Evolutionary conservation across 805 yeast species (phyloP), one percentile per base, ranked within the genome.

Genomic region (Candida nitratophila): DNA sequence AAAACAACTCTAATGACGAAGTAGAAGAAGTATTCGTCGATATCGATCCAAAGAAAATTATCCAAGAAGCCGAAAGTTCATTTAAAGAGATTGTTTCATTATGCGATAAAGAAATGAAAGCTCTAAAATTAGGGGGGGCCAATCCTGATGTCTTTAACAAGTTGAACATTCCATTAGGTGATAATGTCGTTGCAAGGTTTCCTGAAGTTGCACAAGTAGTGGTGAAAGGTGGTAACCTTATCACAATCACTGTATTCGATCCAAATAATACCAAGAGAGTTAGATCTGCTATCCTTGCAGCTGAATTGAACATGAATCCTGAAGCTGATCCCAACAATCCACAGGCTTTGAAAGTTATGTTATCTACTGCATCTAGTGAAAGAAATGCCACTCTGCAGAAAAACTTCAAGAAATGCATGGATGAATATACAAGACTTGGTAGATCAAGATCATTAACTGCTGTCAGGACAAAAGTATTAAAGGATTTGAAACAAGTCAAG

Each of bases 221-320:
- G 0, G 52, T 78, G 42, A 83, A 83, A 51, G 93, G 91, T 7
- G 69, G 73, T 24, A 22, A 41, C 20, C 71, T 78, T 51, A 69
- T 87, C 42, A 64, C 76, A 29, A 77, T 91, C n/a, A 88, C 96
- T 0, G 90, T 89, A 2, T 91, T 83, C 61, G 96, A 91, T 56
- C 95, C 96, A 7, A 73, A 71, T 42, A 74, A 86, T 51, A 73
- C 79, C 34, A 83, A 86, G 53, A 72, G 76, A 47, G 76, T 91
- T 26, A 73, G 84, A 26, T 80, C 88, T 42, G 73, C 90, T 0
- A 79, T 91, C 17, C 61, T 87, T 47, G 83, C 76, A 1, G 71
- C 90, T 0, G 76, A 77, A 10, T 65, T 86, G 58, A 85, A 86
- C 55, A 63, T 91, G 70, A 87, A 82, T 47, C 96, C 98, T 1